A percentile compares a stretch with the other conserved stretches of the same genome.
These are phyloP conservation scores for Alternaria sp. DNA, from an alignment of 2,329 filamentous ascomycete genomes.

Conservation along the genomic window DNA sequence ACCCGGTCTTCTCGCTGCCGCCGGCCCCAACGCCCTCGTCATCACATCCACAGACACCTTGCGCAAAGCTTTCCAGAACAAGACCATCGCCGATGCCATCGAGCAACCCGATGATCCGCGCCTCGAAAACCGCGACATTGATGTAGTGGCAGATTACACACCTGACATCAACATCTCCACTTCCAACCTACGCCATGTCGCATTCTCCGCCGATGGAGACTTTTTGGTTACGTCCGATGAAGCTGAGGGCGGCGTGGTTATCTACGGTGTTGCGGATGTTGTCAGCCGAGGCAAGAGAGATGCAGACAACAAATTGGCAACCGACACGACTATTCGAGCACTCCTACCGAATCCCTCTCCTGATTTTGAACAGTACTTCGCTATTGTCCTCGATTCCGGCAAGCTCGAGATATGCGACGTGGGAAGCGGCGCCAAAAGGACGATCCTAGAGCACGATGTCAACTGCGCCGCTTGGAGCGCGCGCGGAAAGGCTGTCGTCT, in stretches of 20 bases:
- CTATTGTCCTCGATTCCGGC: conserved; percentile 80
- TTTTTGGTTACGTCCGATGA: conserved; percentile 86
- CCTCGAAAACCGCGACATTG: conserved; percentile 56
- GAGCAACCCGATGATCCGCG: conserved; percentile 13
- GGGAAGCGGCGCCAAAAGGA: conserved; percentile 62
- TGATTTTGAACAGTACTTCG: conserved; percentile 77
- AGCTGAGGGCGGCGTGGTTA: conserved; percentile 79
- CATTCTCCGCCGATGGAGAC: conserved; percentile 89
- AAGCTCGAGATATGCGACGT: conserved; percentile 87
- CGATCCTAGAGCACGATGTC: conserved; percentile 75
- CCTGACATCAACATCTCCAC: conserved; percentile 78
- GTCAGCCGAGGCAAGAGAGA: conserved; percentile 70
- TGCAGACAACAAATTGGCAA: conserved; percentile 77
- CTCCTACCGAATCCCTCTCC: conserved; percentile 82
- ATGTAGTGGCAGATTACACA: conserved; percentile 74
- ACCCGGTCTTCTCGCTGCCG: conserved; percentile 85
- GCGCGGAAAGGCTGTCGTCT: conserved; percentile 90
- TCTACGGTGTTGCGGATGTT: conserved; percentile 75
- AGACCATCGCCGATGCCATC: conserved; percentile 47
- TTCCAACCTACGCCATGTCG: conserved; percentile 84
- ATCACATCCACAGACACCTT: conserved; percentile 80
- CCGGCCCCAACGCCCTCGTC: conserved; percentile 80
- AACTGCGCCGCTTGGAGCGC: conserved; percentile 91
- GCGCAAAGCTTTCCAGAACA: conserved; percentile 73
- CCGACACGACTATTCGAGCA: conserved; percentile 76